Evolutionary conservation across 352 stramenopile genomes (phyloP), one percentile per base, ranked within the genome.

Genomic region (Blastocystis sp.): DNA sequence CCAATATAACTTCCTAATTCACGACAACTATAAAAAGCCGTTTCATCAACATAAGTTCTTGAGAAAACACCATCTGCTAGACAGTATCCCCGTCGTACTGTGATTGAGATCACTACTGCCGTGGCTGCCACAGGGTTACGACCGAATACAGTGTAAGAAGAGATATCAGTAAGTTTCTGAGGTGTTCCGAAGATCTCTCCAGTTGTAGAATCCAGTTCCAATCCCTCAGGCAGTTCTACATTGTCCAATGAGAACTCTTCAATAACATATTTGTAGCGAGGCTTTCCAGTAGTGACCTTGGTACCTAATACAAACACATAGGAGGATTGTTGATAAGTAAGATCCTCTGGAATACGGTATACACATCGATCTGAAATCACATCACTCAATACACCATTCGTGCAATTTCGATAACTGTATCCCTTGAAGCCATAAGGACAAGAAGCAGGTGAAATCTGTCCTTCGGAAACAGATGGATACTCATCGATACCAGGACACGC

Each of bases 391-490:
- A 51, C 29, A 39, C 42, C 46, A 35, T 65, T 27, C 5, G 29
- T 46, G 49, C 77, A 87, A 3, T 73, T 63, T 12, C 77, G 59
- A 63, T 87, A 87, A 37, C n/a, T n/a, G 43, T 77, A 87, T 19
- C 77, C 77, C n/a, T 46, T 29, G 43, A 52, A 87, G 42, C 77
- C 77, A 42, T 87, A 74, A n/a, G 29, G 52, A 42, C 77, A 87
- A 19, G 37, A 24, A 14, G 77, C 19, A 19, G 39, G 42, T 14
- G 59, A 78, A 24, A 83, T 83, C 49, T 66, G 43, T 32, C 71
- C 71, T 24, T 66, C 51, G 5, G 14, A 37, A 19, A 66, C 71
- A 19, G 71, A 7, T 24, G 71, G 71, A 42, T 58, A 77, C 14
- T 19, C 24, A 32, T 54, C 65, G 7, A 51, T 52, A 32, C 43